phyloP scores from a whole-genome alignment of 2,329 filamentous ascomycete species.

The Chaetomium globosum region DNA sequence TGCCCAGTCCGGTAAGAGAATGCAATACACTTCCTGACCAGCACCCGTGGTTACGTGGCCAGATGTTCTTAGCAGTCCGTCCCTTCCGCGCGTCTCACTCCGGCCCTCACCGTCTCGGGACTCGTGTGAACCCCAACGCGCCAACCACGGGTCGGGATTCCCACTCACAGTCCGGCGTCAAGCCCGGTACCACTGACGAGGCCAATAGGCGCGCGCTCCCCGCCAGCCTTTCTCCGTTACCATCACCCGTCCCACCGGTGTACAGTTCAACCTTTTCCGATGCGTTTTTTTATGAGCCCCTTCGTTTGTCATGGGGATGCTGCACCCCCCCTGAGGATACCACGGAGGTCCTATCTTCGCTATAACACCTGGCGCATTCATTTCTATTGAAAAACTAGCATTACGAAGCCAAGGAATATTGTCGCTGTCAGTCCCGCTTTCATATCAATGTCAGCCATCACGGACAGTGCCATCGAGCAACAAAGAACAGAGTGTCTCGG shows the following conservation, averaged over 20 bases:
- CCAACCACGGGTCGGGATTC: slow-evolving; percentile 4
- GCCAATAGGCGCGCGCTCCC: neutral
- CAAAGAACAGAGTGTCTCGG: no score
- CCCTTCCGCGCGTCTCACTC: slow-evolving; percentile 1
- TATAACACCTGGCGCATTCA: neutral
- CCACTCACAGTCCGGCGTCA: slow-evolving; percentile 10
- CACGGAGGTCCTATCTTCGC: neutral
- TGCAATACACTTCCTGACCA: neutral
- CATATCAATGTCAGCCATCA: no score
- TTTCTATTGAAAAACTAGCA: neutral
- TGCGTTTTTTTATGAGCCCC: neutral
- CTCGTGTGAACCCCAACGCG: neutral
- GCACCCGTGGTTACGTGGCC: slow-evolving; percentile 14
- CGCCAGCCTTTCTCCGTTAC: neutral
- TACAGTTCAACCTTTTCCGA: neutral
- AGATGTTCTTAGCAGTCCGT: neutral
- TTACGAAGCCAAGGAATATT: neutral
- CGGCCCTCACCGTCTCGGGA: neutral
- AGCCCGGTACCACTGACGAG: slow-evolving; percentile 2
- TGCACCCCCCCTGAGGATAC: neutral
- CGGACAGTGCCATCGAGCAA: neutral
- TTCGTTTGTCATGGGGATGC: neutral
- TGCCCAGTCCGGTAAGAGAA: neutral
- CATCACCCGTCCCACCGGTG: neutral
- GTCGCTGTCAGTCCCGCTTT: neutral